Conservation (phyloP, 768 basidiomycete species). For the Pluteus cervinus region DNA sequence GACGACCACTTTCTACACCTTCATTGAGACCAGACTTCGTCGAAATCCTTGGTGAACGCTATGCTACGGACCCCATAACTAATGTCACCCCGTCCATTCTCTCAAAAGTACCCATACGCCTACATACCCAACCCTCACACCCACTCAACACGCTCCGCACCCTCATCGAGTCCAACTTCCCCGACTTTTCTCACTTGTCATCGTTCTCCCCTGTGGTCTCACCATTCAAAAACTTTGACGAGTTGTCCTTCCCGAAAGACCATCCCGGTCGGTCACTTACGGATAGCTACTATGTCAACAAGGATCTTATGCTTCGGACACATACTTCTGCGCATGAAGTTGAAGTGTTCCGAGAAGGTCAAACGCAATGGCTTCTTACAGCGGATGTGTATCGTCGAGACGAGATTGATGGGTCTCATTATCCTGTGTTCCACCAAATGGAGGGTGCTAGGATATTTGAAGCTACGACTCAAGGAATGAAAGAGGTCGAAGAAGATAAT, state of each 20-base stretch:
- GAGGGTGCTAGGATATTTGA: constrained; percentile 87
- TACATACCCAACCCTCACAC: constrained; percentile 75
- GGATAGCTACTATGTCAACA: constrained; percentile 96
- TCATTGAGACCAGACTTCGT: constrained; percentile 28
- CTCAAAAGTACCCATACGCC: constrained; percentile 66
- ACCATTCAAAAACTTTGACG: constrained; percentile 91
- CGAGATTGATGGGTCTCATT: constrained; percentile 95
- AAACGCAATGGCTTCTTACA: constrained; percentile 83
- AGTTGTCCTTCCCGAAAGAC: constrained; percentile 88
- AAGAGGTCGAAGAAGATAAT: constrained; percentile 69
- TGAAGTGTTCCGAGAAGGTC: constrained; percentile 73
- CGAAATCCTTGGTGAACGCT: constrained; percentile 56
- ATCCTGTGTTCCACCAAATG: constrained; percentile 98
- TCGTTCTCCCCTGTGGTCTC: constrained; percentile 87
- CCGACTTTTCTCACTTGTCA: constrained; percentile 63
- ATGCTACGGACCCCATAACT: constrained; percentile 72
- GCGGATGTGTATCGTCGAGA: constrained; percentile 98
- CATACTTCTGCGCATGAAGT: constrained; percentile 99
- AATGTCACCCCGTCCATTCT: constrained; percentile 86
- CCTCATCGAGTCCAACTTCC: constrained; percentile 82
- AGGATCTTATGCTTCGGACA: constrained; percentile 85
- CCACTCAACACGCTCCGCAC: constrained; percentile 82
- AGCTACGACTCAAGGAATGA: constrained; percentile 48
- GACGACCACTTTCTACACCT: too few species aligned
- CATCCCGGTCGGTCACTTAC: constrained; percentile 88